Evolutionary conservation across 2,329 filamentous ascomycete species (phyloP), one percentile per base, ranked within the genome.

Genomic region (Xylariaceae sp.): DNA sequence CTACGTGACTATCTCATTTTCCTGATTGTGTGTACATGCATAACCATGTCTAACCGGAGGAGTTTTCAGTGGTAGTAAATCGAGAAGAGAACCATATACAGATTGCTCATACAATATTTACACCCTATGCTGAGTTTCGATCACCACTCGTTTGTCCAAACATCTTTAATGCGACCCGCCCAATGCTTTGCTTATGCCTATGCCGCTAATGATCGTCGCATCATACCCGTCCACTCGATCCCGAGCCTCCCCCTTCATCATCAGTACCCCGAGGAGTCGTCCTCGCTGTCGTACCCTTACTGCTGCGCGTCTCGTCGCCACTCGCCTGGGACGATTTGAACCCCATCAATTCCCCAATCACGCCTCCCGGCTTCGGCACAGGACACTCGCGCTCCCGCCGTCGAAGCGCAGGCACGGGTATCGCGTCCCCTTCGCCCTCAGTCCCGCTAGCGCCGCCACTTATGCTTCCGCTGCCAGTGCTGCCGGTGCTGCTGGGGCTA

Each of bases 351-450:
- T 86, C 78, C 11, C 87, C 87, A 34, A 95, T 67, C 26, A 89
- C 67, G 3, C 89, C 90, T 24, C 81, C 75, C 0, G 93, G 91
- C 65, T 96, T 96, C 4, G 93, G 93, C 11, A 98, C 82, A 0
- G 93, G 93, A 60, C 93, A 98, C 61, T 94, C 88, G 56, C 88
- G 77, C 58, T 40, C 68, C 71, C 51, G 48, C 43, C n/a, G 40
- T 39, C 24, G 50, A 49, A 29, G 43, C 45, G 9, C 24, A n/a
- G 19, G 30, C 13, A 26, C 6, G n/a, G n/a, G n/a, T n/a, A n/a
- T n/a, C n/a, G n/a, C n/a, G 26, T n/a, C 26, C 22, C 30, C 37
- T 9, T 29, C 40, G 29, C 26, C 30, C 9, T 12, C 18, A 26
- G 7, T 15, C 9, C n/a, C 19, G n/a, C n/a, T n/a, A n/a, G n/a